Evolutionary conservation across 2,329 filamentous ascomycete species (phyloP).

Genomic region (Colletotrichum limetticola): DNA sequence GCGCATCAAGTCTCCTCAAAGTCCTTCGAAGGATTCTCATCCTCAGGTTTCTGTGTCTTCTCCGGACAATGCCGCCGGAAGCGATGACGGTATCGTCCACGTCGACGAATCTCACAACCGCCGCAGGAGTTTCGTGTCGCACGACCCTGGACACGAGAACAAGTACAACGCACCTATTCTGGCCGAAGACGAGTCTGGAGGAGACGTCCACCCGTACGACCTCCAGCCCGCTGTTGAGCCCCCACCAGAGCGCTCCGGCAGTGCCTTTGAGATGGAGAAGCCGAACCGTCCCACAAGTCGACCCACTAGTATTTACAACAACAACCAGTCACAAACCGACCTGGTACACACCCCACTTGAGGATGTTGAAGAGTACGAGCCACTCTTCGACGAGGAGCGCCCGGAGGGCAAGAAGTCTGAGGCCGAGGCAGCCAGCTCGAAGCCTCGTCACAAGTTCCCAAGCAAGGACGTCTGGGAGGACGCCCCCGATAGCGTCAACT

Average conservation of each 20-base stretch:
- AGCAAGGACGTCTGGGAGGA: constrained; percentile 99
- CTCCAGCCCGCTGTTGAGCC: constrained; percentile 87
- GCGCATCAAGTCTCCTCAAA: constrained; percentile 43
- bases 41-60: constrained; percentile 44
- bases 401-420: constrained; percentile 51
- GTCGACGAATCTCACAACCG: constrained; percentile 73
- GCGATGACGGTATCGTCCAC: constrained; percentile 76
- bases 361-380: constrained; percentile 94
- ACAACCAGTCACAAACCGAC: constrained; percentile 61
- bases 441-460: constrained; percentile 79
- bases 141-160: constrained; percentile 38
- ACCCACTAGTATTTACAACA: constrained; percentile 72
- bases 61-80: constrained; percentile 43
- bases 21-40: constrained; percentile 39
- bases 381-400: constrained; percentile 86
- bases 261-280: constrained; percentile 65
- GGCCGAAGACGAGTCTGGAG: constrained; percentile 86
- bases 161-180: constrained; percentile 82
- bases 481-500: constrained; percentile 84
- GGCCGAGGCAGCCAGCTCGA: constrained; percentile 55
- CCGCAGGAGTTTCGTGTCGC: constrained; percentile 47
- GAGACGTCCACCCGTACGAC: constrained; percentile 74
- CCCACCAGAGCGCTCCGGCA: constrained; percentile 70
- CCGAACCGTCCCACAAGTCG: constrained; percentile 74
- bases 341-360: constrained; percentile 78